Evolutionary conservation across 257 asterid species (phyloP).

Genomic region (Verbena officinalis): DNA sequence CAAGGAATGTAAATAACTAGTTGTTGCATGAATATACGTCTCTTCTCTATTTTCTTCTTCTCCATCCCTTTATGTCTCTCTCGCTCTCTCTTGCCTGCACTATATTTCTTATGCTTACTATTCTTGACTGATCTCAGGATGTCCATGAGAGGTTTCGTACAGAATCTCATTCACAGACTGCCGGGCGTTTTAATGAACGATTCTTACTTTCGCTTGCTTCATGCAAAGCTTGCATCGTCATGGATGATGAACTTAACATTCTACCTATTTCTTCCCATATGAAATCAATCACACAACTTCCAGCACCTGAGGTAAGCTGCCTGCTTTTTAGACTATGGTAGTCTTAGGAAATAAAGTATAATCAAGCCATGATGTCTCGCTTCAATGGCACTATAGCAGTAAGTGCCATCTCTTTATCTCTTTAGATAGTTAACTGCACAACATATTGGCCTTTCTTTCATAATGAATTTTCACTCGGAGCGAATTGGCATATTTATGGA

Average conservation of each 20-base stretch:
- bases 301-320: constrained; percentile 63
- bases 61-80: not conserved
- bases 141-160: constrained; percentile 96
- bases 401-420: not conserved
- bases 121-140: constrained; percentile 63
- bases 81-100: not conserved
- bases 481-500: not conserved
- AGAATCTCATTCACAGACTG: constrained; percentile 78
- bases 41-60: not conserved
- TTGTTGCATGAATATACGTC: not conserved
- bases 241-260: constrained; percentile 95
- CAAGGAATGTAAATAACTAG: not conserved
- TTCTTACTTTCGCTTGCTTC: constrained; percentile 91
- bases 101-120: constrained; percentile 20
- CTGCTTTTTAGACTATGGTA: constrained; percentile 19
- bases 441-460: not conserved
- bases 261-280: constrained; percentile 95
- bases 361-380: constrained; percentile 14
- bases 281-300: constrained; percentile 62
- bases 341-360: not conserved
- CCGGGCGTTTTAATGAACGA: constrained; percentile 94
- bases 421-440: not conserved
- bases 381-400: not conserved
- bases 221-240: constrained; percentile 87
- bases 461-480: not conserved